Evolutionary conservation across 225 moss, liverwort and hornwort genomes (phyloP).

Genomic region (Pseudisothecium myosuroides): DNA sequence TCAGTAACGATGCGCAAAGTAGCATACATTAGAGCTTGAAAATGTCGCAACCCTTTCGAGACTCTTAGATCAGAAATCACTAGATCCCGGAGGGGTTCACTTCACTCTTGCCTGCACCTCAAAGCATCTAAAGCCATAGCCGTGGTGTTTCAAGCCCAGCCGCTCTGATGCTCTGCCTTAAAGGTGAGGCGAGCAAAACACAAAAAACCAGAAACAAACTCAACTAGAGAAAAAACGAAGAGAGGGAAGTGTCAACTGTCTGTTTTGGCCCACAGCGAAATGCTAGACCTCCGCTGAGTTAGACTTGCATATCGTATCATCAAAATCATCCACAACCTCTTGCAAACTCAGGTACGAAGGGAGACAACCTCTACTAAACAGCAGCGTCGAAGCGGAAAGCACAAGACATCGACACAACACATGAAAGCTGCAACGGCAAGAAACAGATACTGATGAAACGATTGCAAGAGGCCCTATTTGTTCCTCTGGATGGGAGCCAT

Average conservation of each 20-base stretch:
- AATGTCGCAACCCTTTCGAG: constrained; percentile 43
- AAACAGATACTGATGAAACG: accelerated
- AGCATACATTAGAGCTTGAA: background rate
- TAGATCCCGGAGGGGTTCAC: constrained; percentile 33
- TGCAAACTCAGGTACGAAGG: background rate
- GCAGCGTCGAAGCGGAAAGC: accelerated
- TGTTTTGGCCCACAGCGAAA: background rate
- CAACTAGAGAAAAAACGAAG: background rate
- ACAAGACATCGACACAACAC: accelerated
- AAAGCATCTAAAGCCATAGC: constrained; percentile 44
- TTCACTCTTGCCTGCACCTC: constrained; percentile 19
- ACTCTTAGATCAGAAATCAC: constrained; percentile 29
- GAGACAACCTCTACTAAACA: background rate
- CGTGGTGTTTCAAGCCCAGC: constrained; percentile 47
- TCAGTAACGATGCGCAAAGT: too few species aligned
- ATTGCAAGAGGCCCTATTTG: background rate
- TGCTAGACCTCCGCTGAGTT: constrained; percentile 40
- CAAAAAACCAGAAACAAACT: background rate
- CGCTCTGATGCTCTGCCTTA: constrained; percentile 46
- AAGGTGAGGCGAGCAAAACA: constrained; percentile 7
- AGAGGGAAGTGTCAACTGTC: constrained; percentile 20
- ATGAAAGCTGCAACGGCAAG: too few species aligned
- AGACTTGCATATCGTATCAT: constrained; percentile 11
- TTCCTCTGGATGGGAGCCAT: background rate
- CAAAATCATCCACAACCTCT: constrained; percentile 11